Base-by-base conservation (phyloP, 2,329 filamentous ascomycete genomes). In the Microcyclospora pomicola region DNA sequence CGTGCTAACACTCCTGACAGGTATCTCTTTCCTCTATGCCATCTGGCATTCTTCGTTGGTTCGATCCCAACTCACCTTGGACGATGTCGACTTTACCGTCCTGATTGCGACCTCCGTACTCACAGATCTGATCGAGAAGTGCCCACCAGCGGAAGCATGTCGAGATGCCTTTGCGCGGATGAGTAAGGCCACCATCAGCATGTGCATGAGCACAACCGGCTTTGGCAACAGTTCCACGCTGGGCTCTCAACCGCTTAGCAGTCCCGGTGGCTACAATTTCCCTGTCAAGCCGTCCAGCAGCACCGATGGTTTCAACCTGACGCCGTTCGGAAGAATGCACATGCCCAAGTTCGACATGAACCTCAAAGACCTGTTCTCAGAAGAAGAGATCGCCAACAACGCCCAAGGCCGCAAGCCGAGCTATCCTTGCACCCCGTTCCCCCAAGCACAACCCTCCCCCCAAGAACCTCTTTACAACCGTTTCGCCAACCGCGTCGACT, bases 71-170 rank as follows among this genome's bases (percentile, higher is more conserved):
- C 66, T 96, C 60, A 83, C 81, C 6, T 81, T 94, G 64, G 87
- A 96, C 53, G 88, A 96, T 57, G 86, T 96, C n/a, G 88, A 96
- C 57, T 94, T 94, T 52, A 96, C 88, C 1, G 83, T 96, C 7
- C 69, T 95, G 35, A 85, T 87, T 7, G 88, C 87, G 15, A 95
- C 85, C 35, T 95, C 88, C 2, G 86, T 96, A 7, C 77, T 96
- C 32, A 80, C 77, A 5, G 91, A 95, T 54, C 70, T 96, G 45
- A 87, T 92, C 47, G 83, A 92, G 48, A 94, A 94, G 59, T 96
- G 91, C 49, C 87, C 88, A 0, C 88, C 88, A 0, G 88, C 88
- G 27, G 87, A 95, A 66, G 85, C 87, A 9, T 96, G 88, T 58
- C 77, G 86, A 11, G 87, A 96, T 58, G 87, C 91, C 1, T 95